Conservation (phyloP, 495 filamentous ascomycete genomes). For the Penicillium lagena region DNA sequence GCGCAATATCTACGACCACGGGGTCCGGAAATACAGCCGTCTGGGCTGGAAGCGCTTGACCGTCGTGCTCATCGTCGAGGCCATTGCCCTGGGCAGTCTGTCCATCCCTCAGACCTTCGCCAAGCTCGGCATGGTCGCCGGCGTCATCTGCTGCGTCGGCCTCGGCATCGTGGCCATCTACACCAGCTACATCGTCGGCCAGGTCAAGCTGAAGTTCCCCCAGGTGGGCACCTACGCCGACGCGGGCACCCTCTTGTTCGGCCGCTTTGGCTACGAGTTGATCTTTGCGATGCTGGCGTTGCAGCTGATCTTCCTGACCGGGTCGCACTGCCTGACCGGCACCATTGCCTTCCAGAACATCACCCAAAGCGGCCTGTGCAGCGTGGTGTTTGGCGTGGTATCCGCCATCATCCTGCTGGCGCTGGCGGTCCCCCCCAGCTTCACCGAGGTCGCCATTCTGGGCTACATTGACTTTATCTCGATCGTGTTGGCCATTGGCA, state of each 20-base stretch:
- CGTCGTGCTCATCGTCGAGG: slow-evolving; percentile 53
- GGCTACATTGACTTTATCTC: slow-evolving; percentile 58
- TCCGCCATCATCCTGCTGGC: slow-evolving; percentile 56
- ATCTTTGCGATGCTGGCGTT: slow-evolving; percentile 52
- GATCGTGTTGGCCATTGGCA: slow-evolving; percentile 57
- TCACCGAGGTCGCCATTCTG: slow-evolving; percentile 50
- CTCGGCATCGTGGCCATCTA: slow-evolving; percentile 64
- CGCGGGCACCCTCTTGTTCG: slow-evolving; percentile 55
- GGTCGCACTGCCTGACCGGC: slow-evolving; percentile 65
- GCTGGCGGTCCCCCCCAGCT: slow-evolving; percentile 53
- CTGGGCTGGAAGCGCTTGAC: slow-evolving; percentile 35
- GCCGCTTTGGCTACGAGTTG: slow-evolving; percentile 51
- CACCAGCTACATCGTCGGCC: slow-evolving; percentile 64
- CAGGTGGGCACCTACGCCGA: slow-evolving; percentile 61
- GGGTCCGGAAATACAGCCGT: slow-evolving; percentile 24
- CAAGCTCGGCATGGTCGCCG: slow-evolving; percentile 53
- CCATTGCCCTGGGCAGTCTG: slow-evolving; percentile 57
- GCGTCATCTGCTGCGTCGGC: slow-evolving; percentile 45
- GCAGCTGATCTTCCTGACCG: slow-evolving; percentile 63
- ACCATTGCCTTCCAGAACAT: slow-evolving; percentile 62
- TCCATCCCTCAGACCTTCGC: slow-evolving; percentile 55
- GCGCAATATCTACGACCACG: slow-evolving; percentile 19
- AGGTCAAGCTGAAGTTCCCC: slow-evolving; percentile 62
- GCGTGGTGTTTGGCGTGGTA: slow-evolving; percentile 55
- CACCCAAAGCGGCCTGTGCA: slow-evolving; percentile 53